Evolutionary conservation across 1,139 yeast genomes (phyloP).

Genomic region (Magnusiomyces suaveolens): DNA sequence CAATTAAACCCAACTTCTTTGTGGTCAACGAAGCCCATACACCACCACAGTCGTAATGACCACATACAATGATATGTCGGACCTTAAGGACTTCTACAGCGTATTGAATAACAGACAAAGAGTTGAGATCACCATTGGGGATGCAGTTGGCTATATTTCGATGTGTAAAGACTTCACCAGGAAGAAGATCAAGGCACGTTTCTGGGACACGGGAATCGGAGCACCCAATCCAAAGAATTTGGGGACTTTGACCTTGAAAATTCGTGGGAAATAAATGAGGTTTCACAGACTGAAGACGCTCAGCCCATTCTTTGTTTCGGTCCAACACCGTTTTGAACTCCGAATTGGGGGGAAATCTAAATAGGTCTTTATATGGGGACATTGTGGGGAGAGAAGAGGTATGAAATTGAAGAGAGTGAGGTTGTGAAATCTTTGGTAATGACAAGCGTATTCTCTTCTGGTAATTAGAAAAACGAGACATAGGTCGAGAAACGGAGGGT

Average conservation of each 20-base stretch:
- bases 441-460: too few species aligned
- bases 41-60: conserved; percentile 98
- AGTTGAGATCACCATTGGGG: conserved; percentile 59
- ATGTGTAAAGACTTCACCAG: conserved; percentile 93
- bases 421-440: too few species aligned
- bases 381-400: not conserved
- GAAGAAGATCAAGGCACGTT: conserved; percentile 58
- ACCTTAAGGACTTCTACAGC: conserved; percentile 85
- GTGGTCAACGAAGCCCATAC: conserved; percentile 75
- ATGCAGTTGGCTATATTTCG: conserved; percentile 86
- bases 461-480: too few species aligned
- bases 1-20: conserved; percentile 60
- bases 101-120: conserved; percentile 78
- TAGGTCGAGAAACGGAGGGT: too few species aligned
- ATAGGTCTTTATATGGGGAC: conserved; percentile 16
- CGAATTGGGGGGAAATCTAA: conserved; percentile 27
- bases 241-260: conserved; percentile 83
- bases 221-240: conserved; percentile 93
- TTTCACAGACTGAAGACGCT: conserved; percentile 46
- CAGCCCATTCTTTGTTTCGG: conserved; percentile 62
- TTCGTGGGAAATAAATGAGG: conserved; percentile 60
- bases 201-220: conserved; percentile 91
- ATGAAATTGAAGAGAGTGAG: too few species aligned
- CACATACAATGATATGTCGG: conserved; percentile 76
- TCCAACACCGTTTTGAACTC: conserved; percentile 50